phyloP scores from a whole-genome alignment of 1,284 basidiomycete species.

The Ceraceosorus bombacis region DNA sequence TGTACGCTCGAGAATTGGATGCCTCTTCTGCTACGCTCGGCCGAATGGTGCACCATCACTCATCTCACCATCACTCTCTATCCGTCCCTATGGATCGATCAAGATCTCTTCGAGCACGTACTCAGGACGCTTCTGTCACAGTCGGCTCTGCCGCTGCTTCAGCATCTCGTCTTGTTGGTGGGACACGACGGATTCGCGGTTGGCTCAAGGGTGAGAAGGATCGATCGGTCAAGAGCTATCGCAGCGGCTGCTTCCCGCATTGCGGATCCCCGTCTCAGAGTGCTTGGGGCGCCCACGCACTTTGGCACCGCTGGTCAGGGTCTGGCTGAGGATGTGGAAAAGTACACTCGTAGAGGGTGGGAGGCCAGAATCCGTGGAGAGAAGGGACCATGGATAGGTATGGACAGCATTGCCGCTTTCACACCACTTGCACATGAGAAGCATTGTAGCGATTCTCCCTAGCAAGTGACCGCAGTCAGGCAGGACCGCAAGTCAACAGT shows the following conservation, averaged over 20 bases:
- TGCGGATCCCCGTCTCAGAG: background rate
- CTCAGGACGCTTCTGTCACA: background rate
- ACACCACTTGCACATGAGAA: too few relatives aligned
- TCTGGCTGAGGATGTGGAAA: background rate
- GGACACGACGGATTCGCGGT: background rate
- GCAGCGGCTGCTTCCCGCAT: background rate
- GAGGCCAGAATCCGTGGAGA: background rate
- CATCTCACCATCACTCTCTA: background rate
- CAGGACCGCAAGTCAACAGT: too few relatives aligned
- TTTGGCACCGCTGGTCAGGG: background rate
- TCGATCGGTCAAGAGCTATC: background rate
- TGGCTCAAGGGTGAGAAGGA: background rate
- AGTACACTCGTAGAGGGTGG: background rate
- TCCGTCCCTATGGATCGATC: background rate
- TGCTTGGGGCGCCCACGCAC: background rate
- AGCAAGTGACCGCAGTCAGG: too few relatives aligned
- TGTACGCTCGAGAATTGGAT: background rate
- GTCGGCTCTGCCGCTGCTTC: background rate
- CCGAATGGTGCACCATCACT: background rate
- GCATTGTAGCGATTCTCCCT: too few relatives aligned
- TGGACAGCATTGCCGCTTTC: too few relatives aligned
- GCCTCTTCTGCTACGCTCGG: background rate
- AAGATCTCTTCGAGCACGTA: background rate
- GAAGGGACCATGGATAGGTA: background rate
- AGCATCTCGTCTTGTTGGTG: background rate